phyloP scores from a whole-genome alignment of 2,329 filamentous ascomycete species.

The Ophiostoma piceae region DNA sequence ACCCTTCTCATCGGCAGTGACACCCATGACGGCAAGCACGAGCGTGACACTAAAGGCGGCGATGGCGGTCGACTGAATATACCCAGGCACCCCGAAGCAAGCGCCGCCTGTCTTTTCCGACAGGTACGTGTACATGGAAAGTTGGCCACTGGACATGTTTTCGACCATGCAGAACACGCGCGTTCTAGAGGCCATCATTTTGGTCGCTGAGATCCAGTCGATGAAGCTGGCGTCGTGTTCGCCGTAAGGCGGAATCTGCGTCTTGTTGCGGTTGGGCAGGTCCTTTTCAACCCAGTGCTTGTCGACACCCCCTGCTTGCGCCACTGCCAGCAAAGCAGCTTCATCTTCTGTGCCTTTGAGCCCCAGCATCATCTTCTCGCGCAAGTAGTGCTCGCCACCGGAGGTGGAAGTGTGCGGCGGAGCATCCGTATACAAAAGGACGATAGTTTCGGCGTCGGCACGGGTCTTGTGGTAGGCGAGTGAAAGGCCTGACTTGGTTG shows the following conservation, averaged over 20 bases:
- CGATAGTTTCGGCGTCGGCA: conserved; percentile 45
- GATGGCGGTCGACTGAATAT: conserved; percentile 32
- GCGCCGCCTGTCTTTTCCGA: conserved; percentile 40
- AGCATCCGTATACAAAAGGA: conserved; percentile 42
- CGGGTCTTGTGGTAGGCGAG: conserved; percentile 45
- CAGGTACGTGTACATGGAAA: conserved; percentile 36
- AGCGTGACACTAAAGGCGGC: conserved; percentile 40
- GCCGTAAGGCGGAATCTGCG: conserved; percentile 30
- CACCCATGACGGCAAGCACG: conserved; percentile 43
- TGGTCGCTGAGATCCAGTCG: conserved; percentile 38
- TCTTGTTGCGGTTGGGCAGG: background rate
- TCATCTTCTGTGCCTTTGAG: background rate
- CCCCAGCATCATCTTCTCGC: background rate
- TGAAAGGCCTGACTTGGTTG: conserved; percentile 46
- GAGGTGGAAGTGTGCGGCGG: conserved; percentile 25
- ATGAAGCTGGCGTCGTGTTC: conserved; percentile 36
- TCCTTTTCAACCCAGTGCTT: background rate
- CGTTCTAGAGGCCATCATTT: background rate
- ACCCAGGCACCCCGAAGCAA: conserved; percentile 34
- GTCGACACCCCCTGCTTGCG: background rate
- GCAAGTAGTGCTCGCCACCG: background rate
- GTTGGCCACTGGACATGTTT: conserved; percentile 27
- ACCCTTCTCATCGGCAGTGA: conserved; percentile 17
- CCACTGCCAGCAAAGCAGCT: background rate
- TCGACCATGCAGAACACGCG: background rate